These are phyloP conservation scores for Solanum clarkiae DNA, from an alignment of 257 asterid species.

Conservation along the genomic window DNA sequence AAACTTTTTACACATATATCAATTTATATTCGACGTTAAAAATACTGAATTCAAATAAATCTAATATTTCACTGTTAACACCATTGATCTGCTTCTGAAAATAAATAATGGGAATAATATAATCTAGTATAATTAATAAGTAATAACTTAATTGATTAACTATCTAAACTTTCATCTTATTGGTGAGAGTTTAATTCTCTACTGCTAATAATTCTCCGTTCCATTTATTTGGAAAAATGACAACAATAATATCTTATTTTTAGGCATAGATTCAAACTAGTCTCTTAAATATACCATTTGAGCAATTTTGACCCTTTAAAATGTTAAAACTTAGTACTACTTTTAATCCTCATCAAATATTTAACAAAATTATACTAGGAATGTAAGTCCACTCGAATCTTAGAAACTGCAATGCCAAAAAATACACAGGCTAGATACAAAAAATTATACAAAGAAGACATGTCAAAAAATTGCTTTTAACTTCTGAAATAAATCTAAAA, in stretches of 20 bases:
- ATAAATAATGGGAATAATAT: no score
- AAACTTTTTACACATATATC: neutral
- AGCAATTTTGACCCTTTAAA: no score
- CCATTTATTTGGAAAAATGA: no score
- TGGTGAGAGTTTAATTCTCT: no score
- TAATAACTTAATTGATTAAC: neutral
- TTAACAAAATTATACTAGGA: neutral
- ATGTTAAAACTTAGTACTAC: no score
- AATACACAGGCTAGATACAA: neutral
- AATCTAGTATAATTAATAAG: no score
- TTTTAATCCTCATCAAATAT: neutral
- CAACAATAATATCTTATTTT: no score
- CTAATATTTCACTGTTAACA: no score
- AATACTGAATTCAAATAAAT: neutral
- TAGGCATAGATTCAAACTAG: no score
- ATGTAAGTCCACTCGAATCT: neutral
- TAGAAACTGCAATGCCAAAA: neutral
- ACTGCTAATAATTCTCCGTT: no score
- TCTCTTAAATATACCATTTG: no score
- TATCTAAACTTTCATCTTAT: neutral
- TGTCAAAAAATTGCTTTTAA: neutral
- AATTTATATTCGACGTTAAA: neutral
- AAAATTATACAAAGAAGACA: neutral
- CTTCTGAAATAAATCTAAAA: neutral
- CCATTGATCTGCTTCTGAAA: no score